phyloP scores from a whole-genome alignment of 345 rosid species.

The Isatis tinctoria region DNA sequence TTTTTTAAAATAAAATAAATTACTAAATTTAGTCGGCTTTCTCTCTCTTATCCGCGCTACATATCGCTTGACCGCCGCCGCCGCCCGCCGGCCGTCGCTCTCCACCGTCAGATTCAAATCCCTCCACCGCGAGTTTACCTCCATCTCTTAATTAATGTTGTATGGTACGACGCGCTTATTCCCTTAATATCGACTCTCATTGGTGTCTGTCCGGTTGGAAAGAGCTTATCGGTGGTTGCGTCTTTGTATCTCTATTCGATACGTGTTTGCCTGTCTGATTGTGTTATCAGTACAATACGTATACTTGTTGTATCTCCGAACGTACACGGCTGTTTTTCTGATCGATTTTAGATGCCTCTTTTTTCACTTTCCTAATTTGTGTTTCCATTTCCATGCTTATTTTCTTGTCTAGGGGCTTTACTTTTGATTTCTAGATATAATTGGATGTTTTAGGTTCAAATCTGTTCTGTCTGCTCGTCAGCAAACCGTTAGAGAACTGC shows the following conservation, averaged over 20 bases:
- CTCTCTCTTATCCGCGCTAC: conserved; percentile 24
- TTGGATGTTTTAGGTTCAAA: background rate
- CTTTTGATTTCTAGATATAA: background rate
- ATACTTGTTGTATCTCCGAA: background rate
- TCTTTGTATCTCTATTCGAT: background rate
- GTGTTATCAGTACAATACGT: background rate
- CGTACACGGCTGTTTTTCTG: conserved; percentile 2
- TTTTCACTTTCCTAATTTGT: background rate
- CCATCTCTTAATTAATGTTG: background rate
- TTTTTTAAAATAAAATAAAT: background rate
- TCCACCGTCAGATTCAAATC: conserved; percentile 1
- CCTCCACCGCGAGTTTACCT: background rate
- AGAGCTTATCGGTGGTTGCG: conserved; percentile 13
- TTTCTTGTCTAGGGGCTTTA: background rate
- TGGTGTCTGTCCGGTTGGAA: background rate
- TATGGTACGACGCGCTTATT: background rate
- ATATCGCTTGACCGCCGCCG: conserved; percentile 7
- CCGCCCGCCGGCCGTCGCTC: conserved; percentile 7
- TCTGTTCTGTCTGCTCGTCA: background rate
- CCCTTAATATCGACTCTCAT: conserved; percentile 1
- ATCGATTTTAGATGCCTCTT: background rate
- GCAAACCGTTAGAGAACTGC: background rate
- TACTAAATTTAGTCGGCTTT: background rate
- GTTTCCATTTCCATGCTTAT: background rate
- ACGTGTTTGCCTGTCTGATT: background rate